Conservation (phyloP, 192 early-diverging fungal species). For the Phycomyces blakesleeanus region DNA sequence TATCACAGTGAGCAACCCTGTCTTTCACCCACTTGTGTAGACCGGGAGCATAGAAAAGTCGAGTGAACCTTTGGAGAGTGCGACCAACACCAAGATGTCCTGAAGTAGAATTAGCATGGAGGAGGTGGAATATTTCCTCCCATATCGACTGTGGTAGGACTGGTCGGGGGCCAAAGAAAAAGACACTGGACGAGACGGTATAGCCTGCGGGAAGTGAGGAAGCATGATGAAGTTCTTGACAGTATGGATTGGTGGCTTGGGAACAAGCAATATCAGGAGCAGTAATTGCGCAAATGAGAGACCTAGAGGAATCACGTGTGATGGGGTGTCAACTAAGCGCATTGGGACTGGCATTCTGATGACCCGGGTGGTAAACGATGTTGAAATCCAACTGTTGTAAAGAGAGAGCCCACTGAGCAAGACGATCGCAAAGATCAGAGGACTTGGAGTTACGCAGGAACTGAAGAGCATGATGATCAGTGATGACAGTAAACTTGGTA, state of each 20-base stretch:
- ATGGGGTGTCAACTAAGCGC: not conserved
- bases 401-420: not conserved
- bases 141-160: not conserved
- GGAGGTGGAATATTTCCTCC: not conserved
- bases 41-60: no score
- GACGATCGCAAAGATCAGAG: not conserved
- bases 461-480: slow-evolving; percentile 1
- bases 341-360: not conserved
- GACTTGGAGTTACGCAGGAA: not conserved
- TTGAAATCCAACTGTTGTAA: not conserved
- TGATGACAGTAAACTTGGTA: slow-evolving; percentile 3
- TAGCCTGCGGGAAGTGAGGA: not conserved
- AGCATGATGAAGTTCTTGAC: not conserved
- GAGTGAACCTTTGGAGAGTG: no score
- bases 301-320: not conserved
- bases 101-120: not conserved
- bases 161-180: not conserved
- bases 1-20: no score
- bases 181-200: not conserved
- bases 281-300: not conserved
- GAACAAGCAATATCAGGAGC: not conserved
- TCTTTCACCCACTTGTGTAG: no score
- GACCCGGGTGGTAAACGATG: not conserved
- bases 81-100: not conserved
- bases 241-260: not conserved